Base-by-base conservation (phyloP, 208 protist genomes). In the Vickermania spadyakhi region DNA sequence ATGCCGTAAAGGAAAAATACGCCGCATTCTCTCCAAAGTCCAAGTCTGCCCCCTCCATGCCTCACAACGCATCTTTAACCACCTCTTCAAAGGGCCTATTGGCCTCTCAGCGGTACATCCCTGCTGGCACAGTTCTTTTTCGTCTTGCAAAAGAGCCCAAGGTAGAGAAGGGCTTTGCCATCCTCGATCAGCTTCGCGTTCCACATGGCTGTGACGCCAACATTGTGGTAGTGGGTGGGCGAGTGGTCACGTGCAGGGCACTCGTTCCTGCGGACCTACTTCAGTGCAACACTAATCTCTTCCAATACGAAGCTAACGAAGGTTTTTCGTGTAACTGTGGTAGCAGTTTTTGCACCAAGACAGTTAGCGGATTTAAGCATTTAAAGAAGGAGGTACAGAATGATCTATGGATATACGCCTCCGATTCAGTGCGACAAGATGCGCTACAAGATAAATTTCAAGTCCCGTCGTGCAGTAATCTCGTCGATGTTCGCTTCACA, bases 161-260 rank as follows among this genome's bases (percentile, higher is more conserved):
- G 61, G 36, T 18, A 18, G 62, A 75, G 41, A 66, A 79, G 53
- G 62, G 64, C 5, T 57, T 67, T 26, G 67, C 64, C 45, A 14
- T 59, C 25, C 55, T 68, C 45, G 55, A 56, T 36, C 41, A 50
- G 26, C 28, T 54, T 21, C 75, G 69, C 41, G 67, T 93, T 21
- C 69, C 73, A 25, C 86, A 93, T 70, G 70, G 72, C 27, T 93
- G 86, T 69, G 76, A 89, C 56, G 82, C 86, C 26, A 89, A 87
- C 70, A 82, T 73, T 4, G 64, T 73, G 28, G 36, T 93, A 0
- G 55, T 93, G 21, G 81, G 89, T 60, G 75, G 76, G 26, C 69
- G 68, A 42, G 72, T 93, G 21, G 71, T 88, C 50, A 55, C 75
- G 22, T 62, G 69, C 0, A 72, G 69, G 29, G 36, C 80, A 14